Evolutionary conservation across 1,284 basidiomycete species (phyloP).

Genomic region (Dichomitus squalens): DNA sequence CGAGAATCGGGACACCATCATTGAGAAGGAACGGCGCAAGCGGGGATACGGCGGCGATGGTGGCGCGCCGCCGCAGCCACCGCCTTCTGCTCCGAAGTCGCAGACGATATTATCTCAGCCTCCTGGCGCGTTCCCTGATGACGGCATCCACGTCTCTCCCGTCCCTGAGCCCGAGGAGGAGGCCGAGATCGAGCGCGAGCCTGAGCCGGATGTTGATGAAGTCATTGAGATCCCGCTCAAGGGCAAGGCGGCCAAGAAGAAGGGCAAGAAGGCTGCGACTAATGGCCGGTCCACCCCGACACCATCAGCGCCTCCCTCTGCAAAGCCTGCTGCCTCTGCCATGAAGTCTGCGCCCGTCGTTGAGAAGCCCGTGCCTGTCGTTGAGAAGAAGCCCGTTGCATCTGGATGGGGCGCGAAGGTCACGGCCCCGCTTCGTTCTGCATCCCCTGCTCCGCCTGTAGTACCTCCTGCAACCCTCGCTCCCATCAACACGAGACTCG

Average conservation of each 20-base stretch:
- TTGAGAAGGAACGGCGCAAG: conserved; percentile 14
- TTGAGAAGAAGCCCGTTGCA: conserved; percentile 15
- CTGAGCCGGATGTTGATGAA: conserved; percentile 21
- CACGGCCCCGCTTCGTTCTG: neutral
- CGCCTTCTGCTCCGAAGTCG: neutral
- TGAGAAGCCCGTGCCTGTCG: conserved; percentile 2
- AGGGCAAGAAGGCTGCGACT: conserved; percentile 18
- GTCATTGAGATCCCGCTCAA: conserved; percentile 20
- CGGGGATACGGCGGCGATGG: conserved; percentile 15
- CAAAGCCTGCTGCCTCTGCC: neutral
- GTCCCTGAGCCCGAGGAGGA: conserved; percentile 4
- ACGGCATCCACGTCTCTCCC: conserved; percentile 6
- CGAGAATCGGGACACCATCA: conserved; percentile 11
- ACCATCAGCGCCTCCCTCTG: conserved; percentile 2
- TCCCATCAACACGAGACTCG: conserved; percentile 6
- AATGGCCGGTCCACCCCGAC: conserved; percentile 19
- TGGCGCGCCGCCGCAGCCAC: neutral
- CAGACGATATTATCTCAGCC: conserved; percentile 4
- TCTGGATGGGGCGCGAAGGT: neutral
- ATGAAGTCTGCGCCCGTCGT: conserved; percentile 3
- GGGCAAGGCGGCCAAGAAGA: conserved; percentile 21
- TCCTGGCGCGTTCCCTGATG: conserved; percentile 23
- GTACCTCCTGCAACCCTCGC: neutral
- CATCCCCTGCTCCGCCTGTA: neutral
- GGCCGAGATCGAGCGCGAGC: conserved; percentile 11